Base-by-base conservation (phyloP, 2,329 filamentous ascomycete genomes). In the Simplicillium sp. region DNA sequence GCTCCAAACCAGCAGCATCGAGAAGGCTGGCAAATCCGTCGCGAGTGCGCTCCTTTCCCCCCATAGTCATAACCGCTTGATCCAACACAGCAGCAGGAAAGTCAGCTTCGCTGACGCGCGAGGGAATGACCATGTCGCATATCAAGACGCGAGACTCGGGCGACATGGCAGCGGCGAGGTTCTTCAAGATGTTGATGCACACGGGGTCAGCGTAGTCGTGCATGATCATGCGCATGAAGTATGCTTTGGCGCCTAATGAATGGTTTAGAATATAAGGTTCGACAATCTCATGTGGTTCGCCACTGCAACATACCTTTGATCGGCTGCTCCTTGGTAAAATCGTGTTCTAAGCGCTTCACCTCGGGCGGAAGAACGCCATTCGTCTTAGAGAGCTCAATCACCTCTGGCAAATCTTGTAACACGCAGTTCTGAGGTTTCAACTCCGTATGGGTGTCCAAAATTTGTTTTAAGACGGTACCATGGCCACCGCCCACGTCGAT, bases 151-250 rank as follows among this genome's bases (percentile, higher is more conserved):
- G 49, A 3, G 56, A 59, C 4, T 49, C 43, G 1, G 46, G 42
- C 0, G 49, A 48, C 56, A 59, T 59, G 13, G 54, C 54, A 20
- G 46, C 48, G 3, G 51, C 53, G 0, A 60, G 44, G 3, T 46
- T 46, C 15, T 40, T 44, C n/a, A 60, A 48, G 9, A 60, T 58
- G 33, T 50, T 18, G 11, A 54, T 50, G 9, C 54, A 49, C 3
- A 54, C 51, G 0, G 29, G 8, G 31, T 60, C 56, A 17, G 53
- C 40, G 37, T 56, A 59, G 44, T 60, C 55, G 42, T 60, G 58
- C 2, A 61, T 46, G 35, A 59, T 58, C 51, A 55, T 55, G 32
- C 54, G 54, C 54, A 60, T 56, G 37, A 59, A 60, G 42, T 60
- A 61, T 4, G 54, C 57, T 37, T 53, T 54, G 16, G 58, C 58